phyloP scores from a whole-genome alignment of 352 stramenopile species.

The Lagenidium giganteum region DNA sequence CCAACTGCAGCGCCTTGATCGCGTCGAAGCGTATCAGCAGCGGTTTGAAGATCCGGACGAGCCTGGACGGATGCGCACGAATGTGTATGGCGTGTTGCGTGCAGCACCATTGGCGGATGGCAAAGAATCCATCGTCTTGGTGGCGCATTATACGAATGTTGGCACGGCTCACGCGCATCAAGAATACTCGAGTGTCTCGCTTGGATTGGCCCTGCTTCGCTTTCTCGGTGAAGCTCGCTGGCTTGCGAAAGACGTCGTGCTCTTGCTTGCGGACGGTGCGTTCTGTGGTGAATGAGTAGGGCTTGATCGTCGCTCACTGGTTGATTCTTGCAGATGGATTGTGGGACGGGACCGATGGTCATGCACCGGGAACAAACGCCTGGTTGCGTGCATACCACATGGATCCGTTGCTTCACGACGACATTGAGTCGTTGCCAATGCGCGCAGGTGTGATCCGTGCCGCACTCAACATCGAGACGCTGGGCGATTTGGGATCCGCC shows the following conservation, averaged over 20 bases:
- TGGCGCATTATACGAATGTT: constrained; percentile 67
- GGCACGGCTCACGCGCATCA: constrained; percentile 20
- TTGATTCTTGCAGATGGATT: constrained; percentile 40
- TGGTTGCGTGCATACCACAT: constrained; percentile 73
- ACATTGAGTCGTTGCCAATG: constrained; percentile 36
- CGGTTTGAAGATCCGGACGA: constrained; percentile 22
- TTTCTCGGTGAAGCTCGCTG: constrained; percentile 60
- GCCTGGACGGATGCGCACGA: constrained; percentile 29
- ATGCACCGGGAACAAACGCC: constrained; percentile 54
- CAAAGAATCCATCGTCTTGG: constrained; percentile 72
- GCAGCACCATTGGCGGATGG: constrained; percentile 64
- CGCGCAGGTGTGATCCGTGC: constrained; percentile 74
- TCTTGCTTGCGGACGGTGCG: constrained; percentile 69
- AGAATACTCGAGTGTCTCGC: constrained; percentile 42
- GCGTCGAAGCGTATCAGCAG: constrained; percentile 58
- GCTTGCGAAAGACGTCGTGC: constrained; percentile 80
- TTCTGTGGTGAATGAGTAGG: background rate
- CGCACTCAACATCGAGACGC: constrained; percentile 68
- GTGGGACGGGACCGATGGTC: constrained; percentile 52
- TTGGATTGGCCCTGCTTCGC: constrained; percentile 56
- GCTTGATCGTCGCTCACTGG: background rate
- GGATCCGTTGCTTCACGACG: constrained; percentile 28
- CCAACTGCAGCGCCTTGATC: constrained; percentile 41
- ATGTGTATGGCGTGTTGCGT: constrained; percentile 79
- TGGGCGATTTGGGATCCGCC: constrained; percentile 17